Evolutionary conservation across 2,329 filamentous ascomycete genomes (phyloP), one percentile per base, ranked within the genome.

Genomic region (Chaetothyriales sp.): DNA sequence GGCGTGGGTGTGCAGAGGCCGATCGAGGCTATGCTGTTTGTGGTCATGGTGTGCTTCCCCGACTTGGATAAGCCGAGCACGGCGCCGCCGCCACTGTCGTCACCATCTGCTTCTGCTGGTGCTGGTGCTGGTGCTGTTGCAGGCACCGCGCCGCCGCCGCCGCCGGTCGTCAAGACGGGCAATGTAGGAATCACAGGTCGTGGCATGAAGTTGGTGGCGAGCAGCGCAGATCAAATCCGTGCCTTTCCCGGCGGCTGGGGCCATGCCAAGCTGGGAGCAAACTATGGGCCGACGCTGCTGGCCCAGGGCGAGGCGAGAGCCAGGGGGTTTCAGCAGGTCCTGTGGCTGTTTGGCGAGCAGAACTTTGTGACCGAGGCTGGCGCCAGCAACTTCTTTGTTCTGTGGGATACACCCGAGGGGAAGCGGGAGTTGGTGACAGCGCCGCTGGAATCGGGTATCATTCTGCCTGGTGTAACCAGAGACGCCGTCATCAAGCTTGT

Each of bases 201-300:
- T n/a, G 49, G 57, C 2, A 57, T 59, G 55, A 55, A 53, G 19
- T 52, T 60, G 18, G 78, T 90, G 63, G 90, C 88, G 0, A 85
- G 79, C 45, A 77, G 79, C 50, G 80, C 89, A 58, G 86, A 94
- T 66, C 86, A 83, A 73, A 81, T 94, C 52, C 83, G 89, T 57
- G 88, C 89, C 10, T 95, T 89, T 89, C 87, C 86, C 18, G 89
- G 89, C 54, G 89, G 90, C 8, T 94, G 93, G 65, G 89, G 89
- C 0, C 89, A 84, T 63, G 87, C 88, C 54, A 95, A 95, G 70
- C 78, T 95, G 32, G 89, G 89, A 50, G 89, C 89, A 54, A 95
- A 95, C 73, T 95, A 95, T 66, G 89, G 89, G 0, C 89, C 89
- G 18, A 82, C 79, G 18, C 74, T 95, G 49, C 74, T 86, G 49